Evolutionary conservation across 169 alveolate species (phyloP).

Genomic region (Blepharisma undulans): DNA sequence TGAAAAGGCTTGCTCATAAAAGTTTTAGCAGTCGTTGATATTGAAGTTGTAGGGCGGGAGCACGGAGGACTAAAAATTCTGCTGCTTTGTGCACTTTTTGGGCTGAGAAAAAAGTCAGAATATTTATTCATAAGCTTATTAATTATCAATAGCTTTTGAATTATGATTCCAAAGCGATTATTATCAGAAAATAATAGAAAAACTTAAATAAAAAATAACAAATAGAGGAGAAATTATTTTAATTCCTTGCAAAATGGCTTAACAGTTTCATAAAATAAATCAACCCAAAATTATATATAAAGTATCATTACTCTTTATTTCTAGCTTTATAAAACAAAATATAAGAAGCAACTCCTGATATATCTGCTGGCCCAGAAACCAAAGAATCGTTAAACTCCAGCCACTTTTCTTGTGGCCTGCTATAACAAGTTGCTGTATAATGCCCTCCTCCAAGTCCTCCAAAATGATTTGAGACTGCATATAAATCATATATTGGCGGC

Average conservation of each 20-base stretch:
- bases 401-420: conserved; percentile 64
- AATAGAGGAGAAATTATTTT: background rate
- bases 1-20: background rate
- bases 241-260: background rate
- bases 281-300: too few species aligned
- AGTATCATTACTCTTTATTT: background rate
- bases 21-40: background rate
- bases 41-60: background rate
- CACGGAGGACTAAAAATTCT: background rate
- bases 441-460: conserved; percentile 85
- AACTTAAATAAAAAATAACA: background rate
- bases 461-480: conserved; percentile 81
- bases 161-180: too few species aligned
- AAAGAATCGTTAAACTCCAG: conserved; percentile 73
- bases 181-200: background rate
- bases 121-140: background rate
- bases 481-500: conserved; percentile 64
- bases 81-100: background rate
- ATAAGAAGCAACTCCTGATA: conserved; percentile 60
- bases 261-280: background rate
- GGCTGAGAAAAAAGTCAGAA: background rate
- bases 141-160: background rate
- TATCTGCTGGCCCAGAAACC: conserved; percentile 44
- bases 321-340: conserved; percentile 67
- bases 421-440: conserved; percentile 77